Base-by-base conservation (phyloP, 2,329 filamentous ascomycete genomes). In the Penicillium freii region DNA sequence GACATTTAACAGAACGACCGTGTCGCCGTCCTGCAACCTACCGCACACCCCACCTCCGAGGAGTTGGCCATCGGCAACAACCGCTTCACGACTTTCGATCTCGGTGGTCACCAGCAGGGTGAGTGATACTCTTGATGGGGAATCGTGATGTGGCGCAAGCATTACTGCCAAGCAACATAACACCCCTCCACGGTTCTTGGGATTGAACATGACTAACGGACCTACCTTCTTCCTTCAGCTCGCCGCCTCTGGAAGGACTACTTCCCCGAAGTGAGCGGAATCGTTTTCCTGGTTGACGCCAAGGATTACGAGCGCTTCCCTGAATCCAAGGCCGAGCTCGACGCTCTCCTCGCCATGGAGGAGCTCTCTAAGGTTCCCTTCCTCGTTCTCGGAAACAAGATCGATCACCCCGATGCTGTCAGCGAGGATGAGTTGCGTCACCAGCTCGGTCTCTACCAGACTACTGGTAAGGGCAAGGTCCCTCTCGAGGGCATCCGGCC, bases 301-400 rank as follows among this genome's bases (percentile, higher is more conserved):
- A 96, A 96, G 81, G 94, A 99, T 78, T 89, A 91, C 78, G 93
- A 97, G 81, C 91, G 94, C 67, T 90, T 99, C 76, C 76, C 84
- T 70, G 94, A 99, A 82, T 90, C 92, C 73, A 97, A 97, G 82
- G 93, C 90, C 69, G 94, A 99, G 82, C 89, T 99, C 62, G 94
- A 99, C 73, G 92, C 90, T 53, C 89, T 97, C 51, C 84, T 99
- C 66, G 87, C 90, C 62, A 97, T 99, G 93, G 94, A 99, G 80
- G 93, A 97, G 75, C 86, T 99, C 39, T 82, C 86, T 75, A 97
- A 96, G 83, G 94, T 96, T 9, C 94, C 94, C 54, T 97, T 97
- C 77, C 86, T 97, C 61, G 87, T 99, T 68, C 86, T 99, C 63
- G 94, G 94, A 69, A 99, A 99, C 87, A 99, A 99, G 87, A 99